Conservation (phyloP, 768 basidiomycete genomes). For the Boletus subparvulus region DNA sequence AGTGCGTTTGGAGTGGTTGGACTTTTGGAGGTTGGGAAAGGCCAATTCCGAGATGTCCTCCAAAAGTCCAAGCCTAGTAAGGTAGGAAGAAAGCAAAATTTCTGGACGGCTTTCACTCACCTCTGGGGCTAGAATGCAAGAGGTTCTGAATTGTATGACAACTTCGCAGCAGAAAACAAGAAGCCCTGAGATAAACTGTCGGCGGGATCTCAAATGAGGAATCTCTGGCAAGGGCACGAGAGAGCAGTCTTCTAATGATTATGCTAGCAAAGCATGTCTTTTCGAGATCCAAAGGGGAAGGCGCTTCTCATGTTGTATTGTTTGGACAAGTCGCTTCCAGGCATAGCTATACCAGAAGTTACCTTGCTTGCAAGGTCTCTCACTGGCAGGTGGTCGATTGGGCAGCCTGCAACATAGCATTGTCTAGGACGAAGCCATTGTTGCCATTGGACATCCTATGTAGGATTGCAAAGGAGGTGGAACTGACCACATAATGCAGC, state of each 20-base stretch:
- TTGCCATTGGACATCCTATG: no score
- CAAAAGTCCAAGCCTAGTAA: neutral
- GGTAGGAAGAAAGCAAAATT: neutral
- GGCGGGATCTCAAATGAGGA: neutral
- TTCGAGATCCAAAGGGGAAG: neutral
- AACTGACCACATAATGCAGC: no score
- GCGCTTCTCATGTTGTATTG: no score
- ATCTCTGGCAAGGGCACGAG: neutral
- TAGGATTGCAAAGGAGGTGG: no score
- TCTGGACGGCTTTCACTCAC: neutral
- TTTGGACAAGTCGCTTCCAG: neutral
- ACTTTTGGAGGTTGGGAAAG: no score
- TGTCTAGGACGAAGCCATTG: no score
- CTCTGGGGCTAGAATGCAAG: neutral
- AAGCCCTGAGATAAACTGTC: neutral
- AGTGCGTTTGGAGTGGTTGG: no score
- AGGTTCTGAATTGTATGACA: neutral
- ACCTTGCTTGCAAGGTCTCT: no score
- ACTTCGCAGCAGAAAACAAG: neutral
- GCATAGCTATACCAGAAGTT: neutral
- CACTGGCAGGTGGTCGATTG: no score
- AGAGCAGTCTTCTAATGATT: neutral
- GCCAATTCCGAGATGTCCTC: no score
- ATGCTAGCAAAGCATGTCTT: neutral
- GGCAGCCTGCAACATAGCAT: no score